A percentile compares a stretch with the other conserved stretches of the same genome.
phyloP scores from a whole-genome alignment of 768 basidiomycete species.

The Tulasnella sp. region DNA sequence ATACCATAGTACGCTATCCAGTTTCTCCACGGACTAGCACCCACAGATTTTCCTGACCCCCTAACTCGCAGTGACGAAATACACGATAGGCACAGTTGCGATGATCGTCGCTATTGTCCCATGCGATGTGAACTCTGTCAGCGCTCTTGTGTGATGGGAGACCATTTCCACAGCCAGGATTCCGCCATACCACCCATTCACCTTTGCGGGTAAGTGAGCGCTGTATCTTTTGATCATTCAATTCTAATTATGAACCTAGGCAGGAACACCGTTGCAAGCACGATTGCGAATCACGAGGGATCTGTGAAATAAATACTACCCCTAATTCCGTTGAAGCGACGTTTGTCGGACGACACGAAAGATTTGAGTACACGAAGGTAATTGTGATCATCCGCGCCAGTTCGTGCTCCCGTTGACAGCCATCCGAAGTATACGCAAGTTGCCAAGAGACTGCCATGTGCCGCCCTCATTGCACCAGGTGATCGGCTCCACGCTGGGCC shows the following conservation, averaged over 20 bases:
- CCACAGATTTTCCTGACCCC: too few species aligned
- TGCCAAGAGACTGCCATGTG: slow-evolving; percentile 10
- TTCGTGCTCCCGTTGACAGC: too few species aligned
- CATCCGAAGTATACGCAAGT: slow-evolving; percentile 12
- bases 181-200: not conserved
- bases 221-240: not conserved
- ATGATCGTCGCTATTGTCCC: slow-evolving; percentile 1
- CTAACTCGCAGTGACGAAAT: not conserved
- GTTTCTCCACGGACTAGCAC: not conserved
- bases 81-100: slow-evolving; percentile 6
- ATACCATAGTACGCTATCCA: not conserved
- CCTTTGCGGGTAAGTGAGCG: slow-evolving; percentile 8
- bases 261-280: slow-evolving; percentile 12
- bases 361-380: slow-evolving; percentile 16
- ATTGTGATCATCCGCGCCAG: not conserved
- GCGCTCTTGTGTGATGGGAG: not conserved
- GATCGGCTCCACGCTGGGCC: slow-evolving; percentile 1
- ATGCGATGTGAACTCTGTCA: not conserved
- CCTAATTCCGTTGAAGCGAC: slow-evolving; percentile 13
- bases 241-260: not conserved
- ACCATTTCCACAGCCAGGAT: slow-evolving; percentile 7
- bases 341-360: not conserved
- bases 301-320: slow-evolving; percentile 3
- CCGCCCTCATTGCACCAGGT: not conserved
- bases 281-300: slow-evolving; percentile 10